Evolutionary conservation across 108 stramenopile genomes (phyloP), one percentile per base, ranked within the genome.

Genomic region (Skeletonema marinoi): DNA sequence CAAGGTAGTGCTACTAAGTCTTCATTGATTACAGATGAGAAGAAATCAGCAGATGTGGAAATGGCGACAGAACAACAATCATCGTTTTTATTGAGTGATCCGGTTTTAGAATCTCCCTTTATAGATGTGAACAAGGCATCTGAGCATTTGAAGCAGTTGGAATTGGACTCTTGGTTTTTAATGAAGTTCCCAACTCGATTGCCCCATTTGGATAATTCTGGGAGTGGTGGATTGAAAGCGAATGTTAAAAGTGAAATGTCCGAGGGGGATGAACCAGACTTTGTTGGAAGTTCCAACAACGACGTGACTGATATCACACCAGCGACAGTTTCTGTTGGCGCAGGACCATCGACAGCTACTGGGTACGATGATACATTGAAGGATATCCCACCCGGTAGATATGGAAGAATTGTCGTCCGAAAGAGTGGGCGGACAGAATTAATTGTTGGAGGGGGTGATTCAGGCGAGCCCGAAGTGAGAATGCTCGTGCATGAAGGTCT

Each of bases 371-470:
- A 96, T 74, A 85, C 80, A 6, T 72, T 93, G 36, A 75, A 73
- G 30, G 78, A 78, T 32, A 64, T 86, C 46, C 62, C 82, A 38
- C 77, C 93, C 3, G 95, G 95, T 10, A 68, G 71, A 60, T 87
- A 93, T 63, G 95, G 95, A 16, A 89, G 78, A 75, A 89, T 96
- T 11, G 66, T 88, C 13, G 88, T 96, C 25, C 78, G 90, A 68
- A 88, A 93, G 65, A 96, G 95, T 78, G 95, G 95, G 6, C 87
- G 74, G 75, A 92, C 93, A 9, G 89, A 92, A 11, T 70, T 96
- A 16, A 85, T 89, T 32, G 41, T 93, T 63, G 88, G 88, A 30
- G 87, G 88, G 51, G 73, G 74, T 4, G 77, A 87, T 65, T 86
- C 80, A 5, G 46, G 42, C 33, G 78, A 42, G 25, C 54, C 31